Percentiles rank a stretch among this genome's conserved stretches.
These are phyloP conservation scores for Capronia epimyces DNA, from an alignment of 2,329 filamentous ascomycete genomes.

Conservation along the genomic window DNA sequence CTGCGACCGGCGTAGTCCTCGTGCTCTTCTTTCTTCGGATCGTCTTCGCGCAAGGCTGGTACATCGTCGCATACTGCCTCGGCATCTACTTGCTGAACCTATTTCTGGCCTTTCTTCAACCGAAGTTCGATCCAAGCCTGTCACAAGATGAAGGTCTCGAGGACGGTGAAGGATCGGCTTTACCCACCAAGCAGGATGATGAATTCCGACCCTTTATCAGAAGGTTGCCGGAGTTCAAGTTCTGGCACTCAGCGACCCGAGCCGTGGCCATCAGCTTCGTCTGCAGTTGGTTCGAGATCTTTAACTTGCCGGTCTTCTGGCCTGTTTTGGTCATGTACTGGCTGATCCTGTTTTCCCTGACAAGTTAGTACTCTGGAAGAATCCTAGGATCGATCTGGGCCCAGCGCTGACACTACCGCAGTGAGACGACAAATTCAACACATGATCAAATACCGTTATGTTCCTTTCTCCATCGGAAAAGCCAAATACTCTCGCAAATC, in stretches of 20 bases:
- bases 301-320: conserved; percentile 98
- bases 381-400: neutral
- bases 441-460: conserved; percentile 99
- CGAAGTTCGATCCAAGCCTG: conserved; percentile 97
- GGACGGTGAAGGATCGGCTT: conserved; percentile 68
- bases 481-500: conserved; percentile 56
- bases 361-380: conserved; percentile 59
- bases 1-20: conserved; percentile 70
- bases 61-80: conserved; percentile 96
- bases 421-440: conserved; percentile 99
- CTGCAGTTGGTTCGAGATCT: conserved; percentile 89
- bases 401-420: conserved; percentile 37
- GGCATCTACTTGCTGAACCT: conserved; percentile 98
- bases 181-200: conserved; percentile 93
- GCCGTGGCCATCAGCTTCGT: conserved; percentile 76
- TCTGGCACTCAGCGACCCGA: conserved; percentile 94
- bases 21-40: conserved; percentile 83
- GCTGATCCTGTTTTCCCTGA: conserved; percentile 92
- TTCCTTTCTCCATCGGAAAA: conserved; percentile 90
- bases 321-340: conserved; percentile 97
- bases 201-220: conserved; percentile 98
- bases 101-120: conserved; percentile 95
- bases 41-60: conserved; percentile 92
- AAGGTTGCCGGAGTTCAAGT: conserved; percentile 97
- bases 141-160: conserved; percentile 95